Conservation (phyloP, 2,329 filamentous ascomycete genomes). For the Juglanconis sp. region DNA sequence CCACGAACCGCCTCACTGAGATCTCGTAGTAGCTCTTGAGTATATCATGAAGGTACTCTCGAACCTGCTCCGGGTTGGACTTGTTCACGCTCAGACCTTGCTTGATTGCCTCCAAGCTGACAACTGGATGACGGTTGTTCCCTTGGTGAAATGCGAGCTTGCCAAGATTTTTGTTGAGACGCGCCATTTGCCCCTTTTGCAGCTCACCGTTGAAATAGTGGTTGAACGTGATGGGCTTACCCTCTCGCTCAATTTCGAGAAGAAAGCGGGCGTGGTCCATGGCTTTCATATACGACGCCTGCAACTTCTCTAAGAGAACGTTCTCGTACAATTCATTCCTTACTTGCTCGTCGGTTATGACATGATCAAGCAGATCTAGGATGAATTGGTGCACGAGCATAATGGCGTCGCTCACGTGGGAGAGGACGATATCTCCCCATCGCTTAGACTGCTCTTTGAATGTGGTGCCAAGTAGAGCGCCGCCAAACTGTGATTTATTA, state of each 20-base stretch:
- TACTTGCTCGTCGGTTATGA: conserved; percentile 43
- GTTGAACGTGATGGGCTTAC: conserved; percentile 48
- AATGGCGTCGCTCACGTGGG: conserved; percentile 51
- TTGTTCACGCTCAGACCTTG: conserved; percentile 11
- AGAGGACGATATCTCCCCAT: conserved; percentile 46
- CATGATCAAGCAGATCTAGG: conserved; percentile 33
- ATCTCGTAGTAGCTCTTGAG: conserved; percentile 62
- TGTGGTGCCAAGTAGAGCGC: conserved; percentile 37
- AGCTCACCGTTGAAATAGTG: conserved; percentile 46
- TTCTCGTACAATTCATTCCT: conserved; percentile 37
- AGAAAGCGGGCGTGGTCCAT: conserved; percentile 50
- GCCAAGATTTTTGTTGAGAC: conserved; percentile 21
- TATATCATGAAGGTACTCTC: conserved; percentile 56
- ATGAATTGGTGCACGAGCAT: conserved; percentile 53
- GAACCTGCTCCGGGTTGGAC: conserved; percentile 19
- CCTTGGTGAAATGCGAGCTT: conserved; percentile 1
- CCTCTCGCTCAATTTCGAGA: conserved; percentile 46
- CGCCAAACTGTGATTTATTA: conserved; percentile 31
- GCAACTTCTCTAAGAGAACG: conserved; percentile 45
- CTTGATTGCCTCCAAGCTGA: background rate
- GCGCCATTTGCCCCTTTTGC: conserved; percentile 24
- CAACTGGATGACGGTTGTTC: background rate
- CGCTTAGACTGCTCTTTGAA: conserved; percentile 54
- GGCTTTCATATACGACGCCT: conserved; percentile 42
- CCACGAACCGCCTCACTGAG: conserved; percentile 58